A percentile compares a stretch with the other conserved stretches of the same genome.
These are phyloP conservation scores for Coffea eugenioides DNA, from an alignment of 257 asterid genomes.

Conservation along the genomic window DNA sequence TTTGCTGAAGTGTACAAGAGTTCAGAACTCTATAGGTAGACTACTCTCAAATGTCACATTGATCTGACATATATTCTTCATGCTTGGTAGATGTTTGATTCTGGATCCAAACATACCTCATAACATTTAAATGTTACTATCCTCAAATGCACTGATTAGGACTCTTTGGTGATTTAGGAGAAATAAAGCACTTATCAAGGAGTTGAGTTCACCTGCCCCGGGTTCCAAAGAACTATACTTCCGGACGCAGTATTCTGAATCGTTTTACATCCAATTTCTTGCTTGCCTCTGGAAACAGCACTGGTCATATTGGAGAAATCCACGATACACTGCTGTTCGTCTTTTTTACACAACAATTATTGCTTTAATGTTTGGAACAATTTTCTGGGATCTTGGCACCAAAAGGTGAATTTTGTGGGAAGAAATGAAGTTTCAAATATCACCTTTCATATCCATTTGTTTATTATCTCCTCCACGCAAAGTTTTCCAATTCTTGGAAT, in stretches of 20 bases:
- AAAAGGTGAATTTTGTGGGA: constrained; percentile 37
- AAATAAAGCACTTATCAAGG: constrained; percentile 66
- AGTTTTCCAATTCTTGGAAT: not conserved
- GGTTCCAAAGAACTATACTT: constrained; percentile 58
- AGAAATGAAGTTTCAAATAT: not conserved
- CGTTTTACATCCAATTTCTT: constrained; percentile 62
- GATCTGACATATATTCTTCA: not conserved
- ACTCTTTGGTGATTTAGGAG: constrained; percentile 40
- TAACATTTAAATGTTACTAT: too few species aligned
- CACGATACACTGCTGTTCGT: constrained; percentile 75
- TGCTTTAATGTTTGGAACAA: constrained; percentile 69
- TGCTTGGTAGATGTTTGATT: too few species aligned
- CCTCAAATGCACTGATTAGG: too few species aligned
- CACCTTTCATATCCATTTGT: too few species aligned
- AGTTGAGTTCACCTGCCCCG: constrained; percentile 50
- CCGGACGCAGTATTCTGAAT: constrained; percentile 50
- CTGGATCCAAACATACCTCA: too few species aligned
- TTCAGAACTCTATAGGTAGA: constrained; percentile 60
- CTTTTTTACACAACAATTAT: constrained; percentile 62
- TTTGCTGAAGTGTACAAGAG: constrained; percentile 55
- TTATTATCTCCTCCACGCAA: too few species aligned
- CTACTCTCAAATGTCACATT: not conserved
- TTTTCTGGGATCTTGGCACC: constrained; percentile 75
- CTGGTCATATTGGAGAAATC: constrained; percentile 80
- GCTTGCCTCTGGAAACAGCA: constrained; percentile 89